Conservation (phyloP, 441 rosid genomes). For the Populus hybrid region DNA sequence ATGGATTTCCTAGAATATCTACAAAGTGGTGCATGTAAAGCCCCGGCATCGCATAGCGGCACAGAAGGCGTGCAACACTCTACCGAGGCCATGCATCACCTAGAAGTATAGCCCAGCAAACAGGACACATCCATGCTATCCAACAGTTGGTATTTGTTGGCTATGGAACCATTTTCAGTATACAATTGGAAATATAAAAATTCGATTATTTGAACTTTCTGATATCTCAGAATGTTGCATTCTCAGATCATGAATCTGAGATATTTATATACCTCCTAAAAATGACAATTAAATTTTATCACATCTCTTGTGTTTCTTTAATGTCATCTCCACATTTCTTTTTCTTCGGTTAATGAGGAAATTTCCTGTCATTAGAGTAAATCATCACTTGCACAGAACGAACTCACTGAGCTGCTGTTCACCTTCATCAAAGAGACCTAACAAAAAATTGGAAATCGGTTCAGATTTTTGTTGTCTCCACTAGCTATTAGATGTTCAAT, state of each 20-base stretch:
- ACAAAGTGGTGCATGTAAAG: background rate
- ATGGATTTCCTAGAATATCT: constrained; percentile 61
- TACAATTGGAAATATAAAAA: background rate
- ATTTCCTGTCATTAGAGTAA: background rate
- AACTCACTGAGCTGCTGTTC: too few relatives aligned
- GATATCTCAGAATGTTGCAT: background rate
- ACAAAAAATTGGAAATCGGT: too few relatives aligned
- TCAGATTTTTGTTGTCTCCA: too few relatives aligned
- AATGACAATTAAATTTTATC: background rate
- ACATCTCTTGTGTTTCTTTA: background rate
- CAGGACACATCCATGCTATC: background rate
- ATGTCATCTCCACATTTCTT: background rate
- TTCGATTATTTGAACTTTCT: background rate
- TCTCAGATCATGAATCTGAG: background rate
- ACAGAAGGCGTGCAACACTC: background rate
- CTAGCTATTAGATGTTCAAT: too few relatives aligned
- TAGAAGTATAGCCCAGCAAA: background rate
- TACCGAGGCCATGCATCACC: background rate
- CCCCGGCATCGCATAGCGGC: background rate
- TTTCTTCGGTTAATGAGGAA: background rate
- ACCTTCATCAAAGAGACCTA: too few relatives aligned
- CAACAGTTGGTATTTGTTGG: background rate
- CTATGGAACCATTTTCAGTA: background rate
- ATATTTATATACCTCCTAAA: background rate
- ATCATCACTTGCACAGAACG: background rate